These are phyloP conservation scores for Lipomyces japonicus DNA, from an alignment of 805 yeast species.

Conservation along the genomic window DNA sequence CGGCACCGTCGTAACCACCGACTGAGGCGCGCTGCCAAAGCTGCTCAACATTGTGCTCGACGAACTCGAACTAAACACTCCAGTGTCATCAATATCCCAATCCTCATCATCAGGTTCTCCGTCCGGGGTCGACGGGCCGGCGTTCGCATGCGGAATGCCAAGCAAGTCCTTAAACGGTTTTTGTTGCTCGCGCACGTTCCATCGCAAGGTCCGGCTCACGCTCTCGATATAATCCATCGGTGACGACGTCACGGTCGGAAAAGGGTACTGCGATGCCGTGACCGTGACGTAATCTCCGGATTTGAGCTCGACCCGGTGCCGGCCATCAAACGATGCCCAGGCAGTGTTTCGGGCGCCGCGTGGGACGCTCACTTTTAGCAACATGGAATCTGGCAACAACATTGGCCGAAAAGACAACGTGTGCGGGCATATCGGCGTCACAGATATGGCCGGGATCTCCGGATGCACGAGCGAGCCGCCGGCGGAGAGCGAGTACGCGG, in stretches of 20 bases:
- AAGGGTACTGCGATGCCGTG: constrained; percentile 83
- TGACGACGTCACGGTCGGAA: constrained; percentile 81
- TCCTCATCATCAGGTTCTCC: constrained; percentile 16
- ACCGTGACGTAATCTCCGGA: constrained; percentile 84
- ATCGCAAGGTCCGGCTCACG: constrained; percentile 79
- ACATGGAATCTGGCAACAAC: constrained; percentile 89
- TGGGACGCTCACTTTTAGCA: constrained; percentile 77
- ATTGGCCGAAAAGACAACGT: constrained; percentile 91
- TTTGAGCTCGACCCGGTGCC: constrained; percentile 72
- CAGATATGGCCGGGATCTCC: constrained; percentile 83
- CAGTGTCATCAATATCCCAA: constrained; percentile 29
- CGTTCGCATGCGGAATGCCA: constrained; percentile 8
- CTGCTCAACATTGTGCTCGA: constrained; percentile 18
- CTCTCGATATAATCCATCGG: constrained; percentile 71
- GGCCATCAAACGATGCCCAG: constrained; percentile 96
- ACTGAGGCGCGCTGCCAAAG: constrained; percentile 21
- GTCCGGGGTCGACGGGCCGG: constrained; percentile 22
- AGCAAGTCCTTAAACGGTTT: constrained; percentile 67
- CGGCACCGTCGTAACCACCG: constrained; percentile 21
- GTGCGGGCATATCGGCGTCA: constrained; percentile 96
- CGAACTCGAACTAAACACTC: constrained; percentile 17
- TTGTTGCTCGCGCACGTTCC: constrained; percentile 90
- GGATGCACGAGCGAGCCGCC: constrained; percentile 96
- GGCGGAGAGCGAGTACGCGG: constrained; percentile 90
- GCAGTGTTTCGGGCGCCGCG: constrained; percentile 77